Evolutionary conservation across 495 filamentous ascomycete species (phyloP), one percentile per base, ranked within the genome.

Genomic region (Darksidea phi): DNA sequence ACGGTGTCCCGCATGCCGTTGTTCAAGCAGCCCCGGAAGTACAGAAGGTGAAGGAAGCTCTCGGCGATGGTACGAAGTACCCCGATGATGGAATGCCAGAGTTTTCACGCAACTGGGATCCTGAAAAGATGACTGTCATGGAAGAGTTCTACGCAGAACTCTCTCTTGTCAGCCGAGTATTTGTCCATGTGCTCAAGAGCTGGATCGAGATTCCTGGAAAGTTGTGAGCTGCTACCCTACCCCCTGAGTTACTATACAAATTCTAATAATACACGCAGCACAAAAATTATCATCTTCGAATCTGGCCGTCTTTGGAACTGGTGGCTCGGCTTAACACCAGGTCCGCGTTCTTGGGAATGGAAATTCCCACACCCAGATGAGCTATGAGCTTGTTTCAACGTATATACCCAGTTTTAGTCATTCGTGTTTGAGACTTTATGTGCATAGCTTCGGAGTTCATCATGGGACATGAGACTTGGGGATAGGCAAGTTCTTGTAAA

Each of bases 281-380:
- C 76, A 61, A 71, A 82, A 25, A 87, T 96, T 49, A 24, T 78
- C 10, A 60, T 82, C 2, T 67, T 79, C 0, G 90, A 95, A 71
- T 43, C 80, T 4, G 70, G 70, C 46, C 80, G 91, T 41, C 61
- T 88, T 17, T 93, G 85, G 83, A 80, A 86, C 48, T 89, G 77
- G 68, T 96, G 85, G 76, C 74, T 95, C n/a, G 91, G 91, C 25
- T 71, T 90, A 54, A 87, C 90, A 7, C 83, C 92, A 17, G 75
- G 75, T 46, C 86, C 86, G 5, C 78, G 89, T 62, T 76, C 73
- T 11, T 95, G 89, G 89, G 75, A 77, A 53, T 72, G 91, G 32
- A 70, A 78, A 62, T 63, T 76, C 32, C 82, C 85, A 24, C 75
- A 67, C 46, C 71, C 76, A 48, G 85, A 89, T 64, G 88, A 88